Evolutionary conservation across 352 stramenopile genomes (phyloP).

Genomic region (Phytophthora niederhauseri): DNA sequence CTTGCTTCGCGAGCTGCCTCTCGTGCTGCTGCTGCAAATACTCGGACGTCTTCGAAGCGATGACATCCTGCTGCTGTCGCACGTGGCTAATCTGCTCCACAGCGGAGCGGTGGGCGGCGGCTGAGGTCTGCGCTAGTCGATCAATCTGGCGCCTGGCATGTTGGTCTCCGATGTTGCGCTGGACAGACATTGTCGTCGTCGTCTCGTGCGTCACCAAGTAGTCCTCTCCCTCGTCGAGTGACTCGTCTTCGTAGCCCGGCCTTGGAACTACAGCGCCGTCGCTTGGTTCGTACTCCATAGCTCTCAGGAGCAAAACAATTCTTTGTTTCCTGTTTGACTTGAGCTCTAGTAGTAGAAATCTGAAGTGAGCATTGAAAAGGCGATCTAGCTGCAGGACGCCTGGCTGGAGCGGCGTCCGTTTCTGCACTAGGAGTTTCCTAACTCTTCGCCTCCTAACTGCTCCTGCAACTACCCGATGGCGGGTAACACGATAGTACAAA

Average conservation of each 20-base stretch:
- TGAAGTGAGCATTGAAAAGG: no score
- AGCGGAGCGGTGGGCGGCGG: conserved; percentile 4
- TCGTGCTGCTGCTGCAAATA: conserved; percentile 8
- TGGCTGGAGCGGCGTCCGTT: no score
- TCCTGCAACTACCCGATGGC: no score
- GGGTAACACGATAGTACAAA: no score
- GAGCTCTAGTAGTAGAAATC: no score
- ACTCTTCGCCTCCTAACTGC: no score
- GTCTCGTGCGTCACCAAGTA: not conserved
- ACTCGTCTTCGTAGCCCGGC: not conserved
- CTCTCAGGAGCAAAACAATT: conserved; percentile 3
- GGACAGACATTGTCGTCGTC: conserved; percentile 4
- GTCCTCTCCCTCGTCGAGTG: not conserved
- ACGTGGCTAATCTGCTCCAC: conserved; percentile 4
- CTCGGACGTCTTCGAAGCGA: conserved; percentile 2
- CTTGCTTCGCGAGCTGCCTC: conserved; percentile 1
- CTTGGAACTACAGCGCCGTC: not conserved
- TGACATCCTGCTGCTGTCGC: conserved; percentile 3
- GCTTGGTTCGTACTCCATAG: not conserved
- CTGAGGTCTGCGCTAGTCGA: conserved; percentile 6
- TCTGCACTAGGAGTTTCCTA: no score
- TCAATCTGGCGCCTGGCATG: conserved; percentile 7
- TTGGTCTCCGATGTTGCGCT: not conserved
- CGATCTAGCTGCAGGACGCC: no score
- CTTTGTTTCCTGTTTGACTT: not conserved